Evolutionary conservation across 2,329 filamentous ascomycete genomes (phyloP).

Genomic region (Acarospora socialis): DNA sequence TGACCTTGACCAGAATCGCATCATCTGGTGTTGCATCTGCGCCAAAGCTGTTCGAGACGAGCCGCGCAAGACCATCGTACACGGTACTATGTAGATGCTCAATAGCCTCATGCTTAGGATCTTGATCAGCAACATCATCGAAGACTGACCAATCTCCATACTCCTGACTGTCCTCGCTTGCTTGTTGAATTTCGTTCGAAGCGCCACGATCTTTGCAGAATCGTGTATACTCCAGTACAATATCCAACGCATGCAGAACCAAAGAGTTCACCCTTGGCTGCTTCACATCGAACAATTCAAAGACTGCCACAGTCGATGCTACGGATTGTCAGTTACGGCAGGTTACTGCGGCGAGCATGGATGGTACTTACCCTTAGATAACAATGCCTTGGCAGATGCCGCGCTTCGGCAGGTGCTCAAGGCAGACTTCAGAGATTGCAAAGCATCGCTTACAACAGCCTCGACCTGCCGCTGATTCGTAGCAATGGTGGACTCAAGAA

Average conservation of each 20-base stretch:
- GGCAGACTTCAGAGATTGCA: conserved; percentile 36
- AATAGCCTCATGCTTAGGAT: conserved; percentile 16
- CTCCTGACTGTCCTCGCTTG: conserved; percentile 48
- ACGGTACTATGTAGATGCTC: conserved; percentile 28
- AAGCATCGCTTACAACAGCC: conserved; percentile 36
- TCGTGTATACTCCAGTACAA: conserved; percentile 29
- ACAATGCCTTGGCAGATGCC: conserved; percentile 28
- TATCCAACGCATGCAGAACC: conserved; percentile 35
- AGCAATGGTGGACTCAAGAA: conserved; percentile 38
- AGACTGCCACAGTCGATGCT: conserved; percentile 30
- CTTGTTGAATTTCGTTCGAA: conserved; percentile 17
- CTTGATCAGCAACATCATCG: conserved; percentile 24
- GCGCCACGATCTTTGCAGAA: conserved; percentile 13
- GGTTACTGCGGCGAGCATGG: too few species aligned
- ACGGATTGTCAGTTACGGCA: too few species aligned
- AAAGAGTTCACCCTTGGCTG: conserved; percentile 29
- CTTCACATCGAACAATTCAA: conserved; percentile 39
- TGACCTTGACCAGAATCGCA: conserved; percentile 33
- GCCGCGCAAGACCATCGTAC: conserved; percentile 35
- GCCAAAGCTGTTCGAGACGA: conserved; percentile 48
- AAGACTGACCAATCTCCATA: conserved; percentile 46
- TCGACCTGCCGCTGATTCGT: conserved; percentile 45
- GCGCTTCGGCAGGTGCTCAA: conserved; percentile 29
- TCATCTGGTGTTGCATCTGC: conserved; percentile 43
- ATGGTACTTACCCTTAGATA: too few species aligned